Conservation (phyloP, 805 yeast genomes). For the Komagataella pastoris region DNA sequence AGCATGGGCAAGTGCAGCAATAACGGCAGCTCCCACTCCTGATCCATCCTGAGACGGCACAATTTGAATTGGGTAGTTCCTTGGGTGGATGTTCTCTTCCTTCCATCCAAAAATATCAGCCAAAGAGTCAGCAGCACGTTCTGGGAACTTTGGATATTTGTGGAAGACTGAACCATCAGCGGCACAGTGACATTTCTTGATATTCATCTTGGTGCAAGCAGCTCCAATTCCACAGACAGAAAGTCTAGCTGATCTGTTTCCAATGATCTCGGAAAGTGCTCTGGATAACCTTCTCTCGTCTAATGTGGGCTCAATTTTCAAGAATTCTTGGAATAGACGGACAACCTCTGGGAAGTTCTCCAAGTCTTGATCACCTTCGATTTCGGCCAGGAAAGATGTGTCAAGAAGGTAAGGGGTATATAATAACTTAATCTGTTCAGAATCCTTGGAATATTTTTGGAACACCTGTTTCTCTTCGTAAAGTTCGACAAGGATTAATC, state of each 20-base stretch:
- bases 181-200: conserved; percentile 75
- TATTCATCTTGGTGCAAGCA: conserved; percentile 77
- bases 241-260: conserved; percentile 88
- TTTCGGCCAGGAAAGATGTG: conserved; percentile 74
- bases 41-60: conserved; percentile 96
- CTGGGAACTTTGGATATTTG: conserved; percentile 88
- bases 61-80: conserved; percentile 69
- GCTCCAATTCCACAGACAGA: conserved; percentile 97
- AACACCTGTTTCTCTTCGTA: conserved; percentile 56
- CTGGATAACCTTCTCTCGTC: conserved; percentile 80
- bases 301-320: conserved; percentile 54
- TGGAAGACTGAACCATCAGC: conserved; percentile 96
- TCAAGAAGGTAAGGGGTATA: conserved; percentile 64
- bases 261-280: conserved; percentile 74
- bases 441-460: conserved; percentile 26
- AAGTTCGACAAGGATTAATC: conserved; percentile 69
- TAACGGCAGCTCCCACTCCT: conserved; percentile 97
- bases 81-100: conserved; percentile 16
- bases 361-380: conserved; percentile 90
- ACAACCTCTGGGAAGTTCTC: conserved; percentile 71
- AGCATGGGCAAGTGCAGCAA: conserved; percentile 85
- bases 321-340: conserved; percentile 44
- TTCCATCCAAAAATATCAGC: conserved; percentile 87
- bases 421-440: conserved; percentile 52
- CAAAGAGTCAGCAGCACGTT: conserved; percentile 85